Conservation (phyloP, 495 filamentous ascomycete genomes). For the Aspergillus bridgeri region DNA sequence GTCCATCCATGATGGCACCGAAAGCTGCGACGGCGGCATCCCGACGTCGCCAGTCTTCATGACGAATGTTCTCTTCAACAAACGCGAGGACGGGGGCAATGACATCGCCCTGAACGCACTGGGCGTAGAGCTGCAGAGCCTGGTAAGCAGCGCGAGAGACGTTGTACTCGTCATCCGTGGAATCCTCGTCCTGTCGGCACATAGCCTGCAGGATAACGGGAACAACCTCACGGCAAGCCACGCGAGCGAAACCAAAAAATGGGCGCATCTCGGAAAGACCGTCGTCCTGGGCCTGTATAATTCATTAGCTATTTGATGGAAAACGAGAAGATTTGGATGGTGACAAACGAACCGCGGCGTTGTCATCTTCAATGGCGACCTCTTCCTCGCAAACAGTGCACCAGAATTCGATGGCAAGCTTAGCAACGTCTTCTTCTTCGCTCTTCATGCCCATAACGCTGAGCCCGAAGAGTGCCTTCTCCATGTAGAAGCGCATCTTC, state of each 20-base stretch:
- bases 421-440: constrained; percentile 94
- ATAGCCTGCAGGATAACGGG: constrained; percentile 85
- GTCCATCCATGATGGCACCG: constrained; percentile 97
- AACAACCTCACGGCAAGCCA: constrained; percentile 88
- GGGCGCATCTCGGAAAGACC: constrained; percentile 73
- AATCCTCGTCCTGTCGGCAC: constrained; percentile 97
- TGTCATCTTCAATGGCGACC: constrained; percentile 95
- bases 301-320: constrained; percentile 4
- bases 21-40: constrained; percentile 98
- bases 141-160: constrained; percentile 93
- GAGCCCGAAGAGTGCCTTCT: constrained; percentile 96
- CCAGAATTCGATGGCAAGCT: constrained; percentile 98
- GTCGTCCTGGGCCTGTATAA: constrained; percentile 57
- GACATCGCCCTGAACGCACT: constrained; percentile 77
- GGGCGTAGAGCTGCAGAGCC: constrained; percentile 90
- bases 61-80: constrained; percentile 85
- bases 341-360: constrained; percentile 62
- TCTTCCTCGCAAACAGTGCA: constrained; percentile 99
- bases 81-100: constrained; percentile 82
- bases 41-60: constrained; percentile 85
- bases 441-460: constrained; percentile 99
- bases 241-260: constrained; percentile 86
- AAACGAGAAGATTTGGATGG: neutral
- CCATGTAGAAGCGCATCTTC: constrained; percentile 99
- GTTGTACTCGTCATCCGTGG: constrained; percentile 94